These are phyloP conservation scores for Davidsoniella virescens DNA, from an alignment of 2,329 filamentous ascomycete genomes.

Conservation along the genomic window DNA sequence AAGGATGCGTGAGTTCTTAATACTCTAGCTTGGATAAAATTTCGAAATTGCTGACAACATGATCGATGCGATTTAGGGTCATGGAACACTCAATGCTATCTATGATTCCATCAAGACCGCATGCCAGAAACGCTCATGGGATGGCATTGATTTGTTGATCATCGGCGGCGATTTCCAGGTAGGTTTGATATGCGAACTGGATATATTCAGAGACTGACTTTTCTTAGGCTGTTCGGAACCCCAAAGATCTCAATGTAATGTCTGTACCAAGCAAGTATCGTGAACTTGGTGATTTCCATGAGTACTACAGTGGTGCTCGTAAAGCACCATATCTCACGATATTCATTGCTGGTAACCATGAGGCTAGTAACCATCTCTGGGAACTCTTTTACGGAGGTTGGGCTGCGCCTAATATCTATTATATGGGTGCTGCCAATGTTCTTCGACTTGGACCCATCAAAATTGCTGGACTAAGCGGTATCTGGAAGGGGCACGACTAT, in stretches of 20 bases:
- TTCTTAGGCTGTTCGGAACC: constrained; percentile 64
- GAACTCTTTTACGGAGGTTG: constrained; percentile 94
- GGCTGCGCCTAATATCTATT: constrained; percentile 95
- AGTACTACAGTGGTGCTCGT: constrained; percentile 72
- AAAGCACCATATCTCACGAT: constrained; percentile 76
- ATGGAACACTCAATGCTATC: constrained; percentile 82
- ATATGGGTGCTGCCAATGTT: constrained; percentile 84
- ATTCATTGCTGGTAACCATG: constrained; percentile 90
- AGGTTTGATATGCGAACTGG: constrained; percentile 10
- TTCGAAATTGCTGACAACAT: constrained; percentile 13
- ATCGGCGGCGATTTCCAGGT: constrained; percentile 94
- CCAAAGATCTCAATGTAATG: constrained; percentile 73
- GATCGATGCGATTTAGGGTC: constrained; percentile 42
- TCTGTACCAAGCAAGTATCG: constrained; percentile 81
- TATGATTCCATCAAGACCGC: constrained; percentile 62
- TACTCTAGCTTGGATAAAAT: not conserved
- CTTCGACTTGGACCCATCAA: constrained; percentile 68
- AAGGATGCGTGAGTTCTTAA: constrained; percentile 11
- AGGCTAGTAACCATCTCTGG: constrained; percentile 77
- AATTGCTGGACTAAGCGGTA: constrained; percentile 81
- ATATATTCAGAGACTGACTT: constrained; percentile 11
- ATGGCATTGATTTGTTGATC: constrained; percentile 66
- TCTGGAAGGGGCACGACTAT: constrained; percentile 89
- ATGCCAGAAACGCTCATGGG: constrained; percentile 58
- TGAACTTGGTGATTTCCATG: constrained; percentile 76